Evolutionary conservation across 2,329 filamentous ascomycete genomes (phyloP).

Genomic region (Claviceps sp.): DNA sequence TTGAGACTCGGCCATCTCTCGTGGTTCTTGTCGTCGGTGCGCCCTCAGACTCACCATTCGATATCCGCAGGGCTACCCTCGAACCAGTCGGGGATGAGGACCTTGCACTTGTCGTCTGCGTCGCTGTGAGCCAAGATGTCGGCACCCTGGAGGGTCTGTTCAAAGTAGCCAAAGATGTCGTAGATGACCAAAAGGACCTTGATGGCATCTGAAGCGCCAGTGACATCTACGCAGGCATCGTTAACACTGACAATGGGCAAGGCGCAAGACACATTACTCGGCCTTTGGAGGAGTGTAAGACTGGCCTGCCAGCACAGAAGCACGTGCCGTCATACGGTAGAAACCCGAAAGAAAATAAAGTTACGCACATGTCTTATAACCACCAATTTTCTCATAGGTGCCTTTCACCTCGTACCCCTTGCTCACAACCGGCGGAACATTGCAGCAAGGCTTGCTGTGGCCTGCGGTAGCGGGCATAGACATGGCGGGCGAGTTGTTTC

Average conservation of each 20-base stretch:
- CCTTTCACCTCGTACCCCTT: constrained; percentile 43
- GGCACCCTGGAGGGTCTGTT: constrained; percentile 56
- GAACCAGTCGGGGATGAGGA: constrained; percentile 91
- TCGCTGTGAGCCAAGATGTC: constrained; percentile 48
- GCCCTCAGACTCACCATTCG: constrained; percentile 27
- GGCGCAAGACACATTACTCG: too few species aligned
- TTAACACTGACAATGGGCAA: too few species aligned
- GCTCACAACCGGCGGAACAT: constrained; percentile 42
- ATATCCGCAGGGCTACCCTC: constrained; percentile 52
- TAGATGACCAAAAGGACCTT: constrained; percentile 50
- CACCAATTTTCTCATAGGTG: constrained; percentile 40
- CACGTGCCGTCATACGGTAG: not conserved
- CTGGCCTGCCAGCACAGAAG: not conserved
- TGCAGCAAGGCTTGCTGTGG: constrained; percentile 44
- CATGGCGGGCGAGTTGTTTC: constrained; percentile 20
- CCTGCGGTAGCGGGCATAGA: constrained; percentile 38
- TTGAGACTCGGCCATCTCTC: too few species aligned
- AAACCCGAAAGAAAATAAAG: not conserved
- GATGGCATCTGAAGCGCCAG: constrained; percentile 30
- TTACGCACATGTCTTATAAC: constrained; percentile 35
- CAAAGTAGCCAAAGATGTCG: constrained; percentile 59
- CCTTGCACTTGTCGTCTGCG: constrained; percentile 55
- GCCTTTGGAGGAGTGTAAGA: too few species aligned
- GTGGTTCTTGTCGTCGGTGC: too few species aligned
- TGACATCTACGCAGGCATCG: constrained; percentile 24